Conservation (phyloP, 2,329 filamentous ascomycete genomes). For the Hypoxylon sp. region DNA sequence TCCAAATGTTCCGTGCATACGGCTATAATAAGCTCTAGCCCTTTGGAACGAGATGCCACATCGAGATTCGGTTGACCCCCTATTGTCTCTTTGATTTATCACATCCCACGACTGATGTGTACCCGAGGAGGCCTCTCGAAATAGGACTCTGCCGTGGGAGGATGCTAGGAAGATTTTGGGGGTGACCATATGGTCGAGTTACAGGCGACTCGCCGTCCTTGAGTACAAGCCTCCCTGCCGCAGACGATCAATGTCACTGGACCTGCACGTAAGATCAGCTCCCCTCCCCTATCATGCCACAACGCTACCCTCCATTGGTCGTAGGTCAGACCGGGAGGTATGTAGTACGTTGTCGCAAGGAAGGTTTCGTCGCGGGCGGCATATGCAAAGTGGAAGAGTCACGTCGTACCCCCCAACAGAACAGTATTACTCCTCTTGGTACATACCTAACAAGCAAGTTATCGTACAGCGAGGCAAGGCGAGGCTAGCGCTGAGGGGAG, state of each 20-base stretch:
- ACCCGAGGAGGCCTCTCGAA: not conserved
- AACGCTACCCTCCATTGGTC: not conserved
- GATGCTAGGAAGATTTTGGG: conserved; percentile 8
- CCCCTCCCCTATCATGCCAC: conserved; percentile 3
- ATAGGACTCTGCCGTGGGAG: not conserved
- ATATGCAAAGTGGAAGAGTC: not conserved
- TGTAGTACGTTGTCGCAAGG: not conserved
- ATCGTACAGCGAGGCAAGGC: not conserved
- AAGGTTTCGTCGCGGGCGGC: not conserved
- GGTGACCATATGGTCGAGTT: conserved; percentile 10
- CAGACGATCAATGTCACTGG: conserved; percentile 29
- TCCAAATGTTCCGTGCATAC: not conserved
- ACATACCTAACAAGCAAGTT: not conserved
- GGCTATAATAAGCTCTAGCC: not conserved
- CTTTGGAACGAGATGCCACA: not conserved
- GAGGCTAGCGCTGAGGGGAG: conserved; percentile 7
- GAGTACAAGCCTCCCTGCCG: conserved; percentile 17
- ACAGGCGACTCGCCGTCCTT: conserved; percentile 6
- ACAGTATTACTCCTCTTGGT: not conserved
- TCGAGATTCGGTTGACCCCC: not conserved
- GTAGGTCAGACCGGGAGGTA: not conserved
- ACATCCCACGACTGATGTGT: not conserved
- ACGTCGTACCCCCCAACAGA: not conserved
- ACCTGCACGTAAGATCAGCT: conserved; percentile 23
- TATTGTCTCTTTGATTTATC: not conserved